Conservation (phyloP, 1,139 yeast species). For the Candida tetrigidarum region DNA sequence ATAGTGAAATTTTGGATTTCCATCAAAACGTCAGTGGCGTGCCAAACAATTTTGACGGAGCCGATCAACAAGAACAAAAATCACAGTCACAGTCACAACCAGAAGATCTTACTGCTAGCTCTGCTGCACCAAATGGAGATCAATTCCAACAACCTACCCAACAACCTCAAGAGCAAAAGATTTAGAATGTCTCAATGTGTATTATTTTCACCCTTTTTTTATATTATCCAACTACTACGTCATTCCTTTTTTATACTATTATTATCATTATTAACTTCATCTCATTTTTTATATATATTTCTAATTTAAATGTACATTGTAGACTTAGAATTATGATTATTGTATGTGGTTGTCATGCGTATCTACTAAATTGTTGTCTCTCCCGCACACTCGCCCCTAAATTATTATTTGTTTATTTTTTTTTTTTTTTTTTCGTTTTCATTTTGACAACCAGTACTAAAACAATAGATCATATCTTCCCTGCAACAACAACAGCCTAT, state of each 20-base stretch:
- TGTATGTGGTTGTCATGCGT: too few relatives aligned
- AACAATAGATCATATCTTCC: too few relatives aligned
- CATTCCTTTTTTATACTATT: background rate
- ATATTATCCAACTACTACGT: background rate
- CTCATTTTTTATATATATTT: background rate
- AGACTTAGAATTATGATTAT: background rate
- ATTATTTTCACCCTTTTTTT: too few relatives aligned
- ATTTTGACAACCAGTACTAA: background rate
- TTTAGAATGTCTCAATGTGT: conserved; percentile 2
- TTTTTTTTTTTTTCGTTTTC: background rate
- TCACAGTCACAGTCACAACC: conserved; percentile 13
- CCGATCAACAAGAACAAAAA: conserved; percentile 15
- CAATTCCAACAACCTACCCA: conserved; percentile 35
- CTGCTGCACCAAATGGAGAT: conserved; percentile 27
- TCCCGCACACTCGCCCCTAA: background rate
- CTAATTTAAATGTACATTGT: conserved; percentile 4
- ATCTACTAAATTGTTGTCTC: too few relatives aligned
- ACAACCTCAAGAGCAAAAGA: conserved; percentile 21
- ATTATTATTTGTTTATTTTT: background rate
- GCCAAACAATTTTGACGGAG: conserved; percentile 13
- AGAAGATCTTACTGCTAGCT: conserved; percentile 13
- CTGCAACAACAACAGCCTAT: background rate
- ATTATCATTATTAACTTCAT: background rate
- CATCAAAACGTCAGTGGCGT: conserved; percentile 66
- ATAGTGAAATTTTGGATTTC: conserved; percentile 93